phyloP scores from a whole-genome alignment of 805 yeast species.

The Teunomyces aglyptinius region DNA sequence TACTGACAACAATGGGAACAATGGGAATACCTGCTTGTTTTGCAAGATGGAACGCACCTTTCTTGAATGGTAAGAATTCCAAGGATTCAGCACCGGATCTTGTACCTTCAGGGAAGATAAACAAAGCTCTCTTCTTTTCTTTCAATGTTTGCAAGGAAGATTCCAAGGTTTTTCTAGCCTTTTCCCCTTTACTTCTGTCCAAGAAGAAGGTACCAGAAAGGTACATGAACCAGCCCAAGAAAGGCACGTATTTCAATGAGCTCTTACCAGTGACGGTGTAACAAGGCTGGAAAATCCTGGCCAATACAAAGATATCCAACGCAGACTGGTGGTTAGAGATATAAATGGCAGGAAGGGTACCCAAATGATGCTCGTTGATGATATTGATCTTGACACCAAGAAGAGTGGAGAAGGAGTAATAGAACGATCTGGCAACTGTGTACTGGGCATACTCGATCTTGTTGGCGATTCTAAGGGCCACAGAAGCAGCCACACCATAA shows the following conservation, averaged over 20 bases:
- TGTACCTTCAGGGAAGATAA: conserved; percentile 97
- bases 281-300: conserved; percentile 79
- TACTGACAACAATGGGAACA: conserved; percentile 83
- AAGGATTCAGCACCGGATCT: conserved; percentile 74
- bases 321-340: conserved; percentile 91
- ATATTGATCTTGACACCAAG: conserved; percentile 72
- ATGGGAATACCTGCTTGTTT: conserved; percentile 88
- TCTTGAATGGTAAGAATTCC: conserved; percentile 81
- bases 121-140: conserved; percentile 66
- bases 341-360: conserved; percentile 65
- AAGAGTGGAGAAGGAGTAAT: conserved; percentile 53
- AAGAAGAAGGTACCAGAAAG: conserved; percentile 88
- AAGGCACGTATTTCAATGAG: conserved; percentile 78
- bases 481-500: conserved; percentile 77
- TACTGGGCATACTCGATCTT: conserved; percentile 82
- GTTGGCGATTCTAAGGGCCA: conserved; percentile 63
- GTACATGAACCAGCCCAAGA: conserved; percentile 96
- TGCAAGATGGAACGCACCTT: conserved; percentile 98
- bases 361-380: conserved; percentile 60
- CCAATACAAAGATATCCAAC: conserved; percentile 78
- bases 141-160: conserved; percentile 64
- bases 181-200: conserved; percentile 74
- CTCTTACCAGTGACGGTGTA: conserved; percentile 92
- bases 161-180: conserved; percentile 73
- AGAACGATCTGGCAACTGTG: conserved; percentile 83